phyloP scores from a whole-genome alignment of 2,329 filamentous ascomycete species.

The Aspergillus ochraceus region DNA sequence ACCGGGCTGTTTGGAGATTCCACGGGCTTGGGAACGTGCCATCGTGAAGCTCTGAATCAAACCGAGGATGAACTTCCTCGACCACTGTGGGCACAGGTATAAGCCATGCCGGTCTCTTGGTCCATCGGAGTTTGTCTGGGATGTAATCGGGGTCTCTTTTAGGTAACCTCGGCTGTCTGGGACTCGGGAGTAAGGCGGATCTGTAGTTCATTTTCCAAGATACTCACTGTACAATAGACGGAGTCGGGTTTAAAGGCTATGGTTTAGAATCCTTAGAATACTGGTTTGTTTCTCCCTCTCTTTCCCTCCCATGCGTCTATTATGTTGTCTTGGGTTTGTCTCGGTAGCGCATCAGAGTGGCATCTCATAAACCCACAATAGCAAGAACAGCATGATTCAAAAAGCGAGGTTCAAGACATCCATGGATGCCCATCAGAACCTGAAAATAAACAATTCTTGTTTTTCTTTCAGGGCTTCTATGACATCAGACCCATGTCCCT shows the following conservation, averaged over 20 bases:
- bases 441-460: not conserved
- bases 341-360: not conserved
- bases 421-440: not conserved
- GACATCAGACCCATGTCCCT: not conserved
- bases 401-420: not conserved
- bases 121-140: not conserved
- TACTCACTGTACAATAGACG: not conserved
- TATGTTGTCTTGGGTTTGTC: not conserved
- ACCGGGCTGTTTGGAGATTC: conserved; percentile 25
- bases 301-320: not conserved
- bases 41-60: conserved; percentile 27
- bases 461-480: not conserved
- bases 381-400: not conserved
- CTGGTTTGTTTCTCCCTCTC: not conserved
- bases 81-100: conserved; percentile 40
- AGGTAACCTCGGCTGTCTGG: not conserved
- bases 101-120: conserved; percentile 5
- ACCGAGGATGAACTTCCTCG: conserved; percentile 38
- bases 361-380: not conserved
- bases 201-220: not conserved
- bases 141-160: not conserved
- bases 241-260: not conserved
- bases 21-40: conserved; percentile 25
- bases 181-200: not conserved
- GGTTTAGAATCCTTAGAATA: not conserved